Conservation (phyloP, 75 land plant genomes). For the Cupressus sempervirens region DNA sequence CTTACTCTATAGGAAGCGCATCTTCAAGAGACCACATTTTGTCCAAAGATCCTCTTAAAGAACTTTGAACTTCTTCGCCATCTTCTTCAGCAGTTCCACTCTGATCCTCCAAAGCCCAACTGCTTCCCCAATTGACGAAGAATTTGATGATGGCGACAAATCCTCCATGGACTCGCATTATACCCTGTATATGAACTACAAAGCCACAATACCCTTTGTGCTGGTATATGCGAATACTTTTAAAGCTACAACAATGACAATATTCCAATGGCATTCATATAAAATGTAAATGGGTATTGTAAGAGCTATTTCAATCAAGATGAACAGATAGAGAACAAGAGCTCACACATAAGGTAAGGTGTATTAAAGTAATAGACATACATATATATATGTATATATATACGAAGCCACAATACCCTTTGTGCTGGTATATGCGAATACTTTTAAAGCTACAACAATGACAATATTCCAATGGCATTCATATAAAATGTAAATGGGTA, state of each 20-base stretch:
- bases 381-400: too few species aligned
- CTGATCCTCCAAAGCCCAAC: not conserved
- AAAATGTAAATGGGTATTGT: not conserved
- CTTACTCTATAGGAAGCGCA: slow-evolving; percentile 9
- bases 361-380: too few species aligned
- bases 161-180: not conserved
- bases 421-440: not conserved
- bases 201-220: not conserved
- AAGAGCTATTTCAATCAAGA: not conserved
- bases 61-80: slow-evolving; percentile 11
- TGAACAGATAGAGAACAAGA: not conserved
- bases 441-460: not conserved
- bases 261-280: not conserved
- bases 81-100: slow-evolving; percentile 2
- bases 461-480: not conserved
- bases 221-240: not conserved
- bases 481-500: not conserved
- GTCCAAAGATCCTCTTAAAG: not conserved
- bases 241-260: not conserved
- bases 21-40: not conserved
- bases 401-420: not conserved
- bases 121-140: not conserved
- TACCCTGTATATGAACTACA: not conserved
- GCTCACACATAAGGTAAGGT: too few species aligned
- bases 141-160: not conserved